These are phyloP conservation scores for Tetraselmis chui DNA, from an alignment of 139 green algal genomes.

Conservation along the genomic window DNA sequence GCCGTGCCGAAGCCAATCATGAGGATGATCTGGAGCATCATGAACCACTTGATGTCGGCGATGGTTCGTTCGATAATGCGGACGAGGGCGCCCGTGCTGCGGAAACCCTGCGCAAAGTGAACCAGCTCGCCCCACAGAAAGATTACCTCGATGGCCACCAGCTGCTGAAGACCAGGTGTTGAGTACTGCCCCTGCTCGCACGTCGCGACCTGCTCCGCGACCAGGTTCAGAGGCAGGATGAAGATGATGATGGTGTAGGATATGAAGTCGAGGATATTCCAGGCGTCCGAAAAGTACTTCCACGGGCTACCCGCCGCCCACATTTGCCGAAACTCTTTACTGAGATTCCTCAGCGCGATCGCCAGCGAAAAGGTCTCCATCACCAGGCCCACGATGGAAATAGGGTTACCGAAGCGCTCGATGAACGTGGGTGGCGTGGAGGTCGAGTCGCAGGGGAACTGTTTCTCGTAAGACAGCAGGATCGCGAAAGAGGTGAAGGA, in stretches of 20 bases:
- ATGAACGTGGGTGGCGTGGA: too few species aligned
- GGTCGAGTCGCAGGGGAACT: background rate
- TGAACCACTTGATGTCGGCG: slow-evolving; percentile 35
- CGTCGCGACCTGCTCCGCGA: slow-evolving; percentile 1
- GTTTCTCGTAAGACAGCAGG: background rate
- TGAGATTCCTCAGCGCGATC: background rate
- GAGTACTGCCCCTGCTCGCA: background rate
- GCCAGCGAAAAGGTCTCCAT: background rate
- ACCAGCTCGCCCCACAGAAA: slow-evolving; percentile 31
- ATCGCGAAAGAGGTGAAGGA: background rate
- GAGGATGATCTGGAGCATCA: slow-evolving; percentile 27
- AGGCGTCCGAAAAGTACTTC: background rate
- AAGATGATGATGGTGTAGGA: slow-evolving; percentile 19
- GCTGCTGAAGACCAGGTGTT: background rate
- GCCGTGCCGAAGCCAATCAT: slow-evolving; percentile 29
- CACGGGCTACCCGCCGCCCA: background rate
- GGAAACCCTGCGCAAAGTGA: slow-evolving; percentile 32
- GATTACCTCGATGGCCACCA: slow-evolving; percentile 25
- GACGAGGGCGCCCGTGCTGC: slow-evolving; percentile 36
- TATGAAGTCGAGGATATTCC: slow-evolving; percentile 28
- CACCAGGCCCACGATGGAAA: background rate
- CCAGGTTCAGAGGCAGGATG: slow-evolving; percentile 21
- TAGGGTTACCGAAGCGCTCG: too few species aligned
- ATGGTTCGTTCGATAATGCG: slow-evolving; percentile 33
- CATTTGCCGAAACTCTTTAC: background rate